These are phyloP conservation scores for Pueraria montana DNA, from an alignment of 306 rosid species.

Conservation along the genomic window DNA sequence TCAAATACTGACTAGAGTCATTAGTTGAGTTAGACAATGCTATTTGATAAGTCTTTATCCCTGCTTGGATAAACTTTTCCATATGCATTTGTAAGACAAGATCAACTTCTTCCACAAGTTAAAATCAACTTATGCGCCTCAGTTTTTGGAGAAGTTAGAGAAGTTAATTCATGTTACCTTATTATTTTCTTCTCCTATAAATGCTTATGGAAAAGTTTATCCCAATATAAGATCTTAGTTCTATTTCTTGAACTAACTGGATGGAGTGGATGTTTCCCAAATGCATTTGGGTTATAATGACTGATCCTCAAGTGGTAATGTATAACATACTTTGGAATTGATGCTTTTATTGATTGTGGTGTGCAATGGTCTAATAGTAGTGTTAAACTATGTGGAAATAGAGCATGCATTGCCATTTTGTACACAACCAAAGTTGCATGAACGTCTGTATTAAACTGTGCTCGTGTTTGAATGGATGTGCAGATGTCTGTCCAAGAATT, in stretches of 20 bases:
- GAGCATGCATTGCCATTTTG: slow-evolving; percentile 15
- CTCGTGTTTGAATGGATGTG: slow-evolving; percentile 31
- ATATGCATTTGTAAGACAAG: too few species aligned
- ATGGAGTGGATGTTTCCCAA: background rate
- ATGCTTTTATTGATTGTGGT: background rate
- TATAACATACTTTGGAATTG: background rate
- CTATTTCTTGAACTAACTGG: background rate
- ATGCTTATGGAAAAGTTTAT: too few species aligned
- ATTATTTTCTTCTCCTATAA: too few species aligned
- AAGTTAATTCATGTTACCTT: too few species aligned
- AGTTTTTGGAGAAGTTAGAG: too few species aligned
- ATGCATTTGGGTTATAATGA: background rate
- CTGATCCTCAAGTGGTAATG: background rate
- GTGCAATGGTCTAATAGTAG: background rate
- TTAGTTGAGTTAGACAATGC: background rate
- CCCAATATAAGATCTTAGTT: too few species aligned
- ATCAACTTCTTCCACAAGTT: too few species aligned
- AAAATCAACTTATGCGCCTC: too few species aligned
- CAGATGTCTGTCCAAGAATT: slow-evolving; percentile 99
- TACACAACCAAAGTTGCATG: background rate
- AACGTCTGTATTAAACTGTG: background rate
- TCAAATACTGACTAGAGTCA: background rate
- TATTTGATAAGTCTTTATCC: background rate
- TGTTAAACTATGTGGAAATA: background rate
- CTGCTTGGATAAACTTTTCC: too few species aligned